Conservation (phyloP, 1,284 basidiomycete genomes). For the Leccinum fallax region DNA sequence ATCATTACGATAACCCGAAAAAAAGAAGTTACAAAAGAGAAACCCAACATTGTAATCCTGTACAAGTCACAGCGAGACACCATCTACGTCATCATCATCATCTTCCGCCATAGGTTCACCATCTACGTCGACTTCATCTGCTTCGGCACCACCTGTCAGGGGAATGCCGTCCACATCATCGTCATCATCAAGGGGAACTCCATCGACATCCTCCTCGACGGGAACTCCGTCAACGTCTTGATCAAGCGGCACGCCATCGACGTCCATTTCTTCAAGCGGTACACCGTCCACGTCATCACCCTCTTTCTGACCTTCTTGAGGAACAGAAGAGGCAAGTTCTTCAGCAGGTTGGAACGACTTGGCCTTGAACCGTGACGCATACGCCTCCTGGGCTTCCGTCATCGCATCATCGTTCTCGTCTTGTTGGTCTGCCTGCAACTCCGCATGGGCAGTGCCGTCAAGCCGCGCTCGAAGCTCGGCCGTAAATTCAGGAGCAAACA, state of each 20-base stretch:
- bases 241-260: slow-evolving; percentile 45
- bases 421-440: slow-evolving; percentile 31
- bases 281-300: slow-evolving; percentile 41
- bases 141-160: slow-evolving; percentile 24
- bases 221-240: slow-evolving; percentile 45
- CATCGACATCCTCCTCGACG: slow-evolving; percentile 40
- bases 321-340: slow-evolving; percentile 34
- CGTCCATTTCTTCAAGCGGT: slow-evolving; percentile 42
- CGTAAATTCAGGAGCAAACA: slow-evolving; percentile 85
- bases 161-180: slow-evolving; percentile 40
- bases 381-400: slow-evolving; percentile 35
- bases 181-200: slow-evolving; percentile 24
- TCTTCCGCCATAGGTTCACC: slow-evolving; percentile 37
- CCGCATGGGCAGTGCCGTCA: slow-evolving; percentile 54
- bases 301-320: slow-evolving; percentile 43
- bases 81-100: slow-evolving; percentile 23
- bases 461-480: slow-evolving; percentile 69
- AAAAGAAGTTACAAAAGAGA: background rate
- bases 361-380: slow-evolving; percentile 73
- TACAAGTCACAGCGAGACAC: slow-evolving; percentile 22
- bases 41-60: background rate
- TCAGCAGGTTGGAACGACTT: slow-evolving; percentile 75
- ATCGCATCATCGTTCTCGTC: slow-evolving; percentile 37
- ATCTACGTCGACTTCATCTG: slow-evolving; percentile 26
- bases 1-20: background rate